These are phyloP conservation scores for Alternaria angustiovoidea DNA, from an alignment of 2,329 filamentous ascomycete species.

Conservation along the genomic window DNA sequence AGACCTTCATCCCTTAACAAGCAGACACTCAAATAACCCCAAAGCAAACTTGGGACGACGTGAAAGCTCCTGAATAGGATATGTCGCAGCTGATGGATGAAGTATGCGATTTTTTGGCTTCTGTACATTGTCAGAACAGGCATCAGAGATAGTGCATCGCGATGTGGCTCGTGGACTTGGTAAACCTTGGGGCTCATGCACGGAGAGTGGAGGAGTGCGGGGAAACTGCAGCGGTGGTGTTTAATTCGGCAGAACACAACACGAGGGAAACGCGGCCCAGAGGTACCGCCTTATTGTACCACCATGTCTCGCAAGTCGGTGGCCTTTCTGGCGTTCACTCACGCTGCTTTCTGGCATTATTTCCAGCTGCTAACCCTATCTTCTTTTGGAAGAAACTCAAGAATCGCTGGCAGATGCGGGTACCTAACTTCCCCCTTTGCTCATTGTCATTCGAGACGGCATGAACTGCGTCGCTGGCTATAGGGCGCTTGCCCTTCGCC, in stretches of 20 bases:
- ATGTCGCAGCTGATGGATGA: background rate
- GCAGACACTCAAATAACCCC: background rate
- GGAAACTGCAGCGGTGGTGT: constrained; percentile 22
- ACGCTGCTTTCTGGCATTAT: constrained; percentile 17
- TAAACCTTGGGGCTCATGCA: constrained; percentile 20
- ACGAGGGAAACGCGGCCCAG: constrained; percentile 29
- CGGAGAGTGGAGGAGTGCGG: constrained; percentile 27
- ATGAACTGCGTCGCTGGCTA: constrained; percentile 42
- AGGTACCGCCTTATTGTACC: constrained; percentile 38
- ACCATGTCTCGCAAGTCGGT: constrained; percentile 25
- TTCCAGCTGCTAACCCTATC: constrained; percentile 14
- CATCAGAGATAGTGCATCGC: background rate
- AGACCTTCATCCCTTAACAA: constrained; percentile 1
- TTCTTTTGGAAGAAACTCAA: constrained; percentile 6
- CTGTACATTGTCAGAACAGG: background rate
- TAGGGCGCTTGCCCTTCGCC: constrained; percentile 35
- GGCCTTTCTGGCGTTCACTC: constrained; percentile 22
- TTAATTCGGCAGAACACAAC: constrained; percentile 32
- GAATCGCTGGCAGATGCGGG: constrained; percentile 45
- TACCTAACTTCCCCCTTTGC: constrained; percentile 30
- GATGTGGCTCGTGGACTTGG: background rate
- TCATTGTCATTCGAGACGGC: constrained; percentile 33
- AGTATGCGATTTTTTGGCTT: background rate
- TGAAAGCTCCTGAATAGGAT: background rate
- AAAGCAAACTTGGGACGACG: background rate